Conservation (phyloP, 2,329 filamentous ascomycete genomes). For the Chrysosporium keratinophilum region DNA sequence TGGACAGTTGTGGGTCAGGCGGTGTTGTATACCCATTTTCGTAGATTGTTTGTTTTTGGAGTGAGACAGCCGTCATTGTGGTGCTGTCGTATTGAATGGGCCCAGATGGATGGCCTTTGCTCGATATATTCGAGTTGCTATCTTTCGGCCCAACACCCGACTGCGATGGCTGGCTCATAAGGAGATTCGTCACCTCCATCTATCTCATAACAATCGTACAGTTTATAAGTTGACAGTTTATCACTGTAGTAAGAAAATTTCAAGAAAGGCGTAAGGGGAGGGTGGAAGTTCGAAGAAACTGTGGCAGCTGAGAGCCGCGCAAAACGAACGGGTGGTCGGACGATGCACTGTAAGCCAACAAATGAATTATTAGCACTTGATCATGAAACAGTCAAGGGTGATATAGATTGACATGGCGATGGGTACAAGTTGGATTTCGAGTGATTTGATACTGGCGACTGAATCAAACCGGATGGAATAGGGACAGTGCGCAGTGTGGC, state of each 20-base stretch:
- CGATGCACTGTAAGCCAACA: not conserved
- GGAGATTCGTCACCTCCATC: slow-evolving; percentile 17
- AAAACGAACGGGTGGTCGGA: not conserved
- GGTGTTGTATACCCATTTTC: slow-evolving; percentile 28
- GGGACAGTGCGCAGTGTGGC: not conserved
- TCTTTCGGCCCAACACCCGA: not conserved
- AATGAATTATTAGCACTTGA: not conserved
- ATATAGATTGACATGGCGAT: not conserved
- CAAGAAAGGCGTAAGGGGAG: not conserved
- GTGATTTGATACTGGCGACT: not conserved
- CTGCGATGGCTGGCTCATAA: slow-evolving; percentile 12
- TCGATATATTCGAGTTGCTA: not conserved
- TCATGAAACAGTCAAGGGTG: not conserved
- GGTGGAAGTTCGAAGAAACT: slow-evolving; percentile 1
- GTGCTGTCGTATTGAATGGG: slow-evolving; percentile 18
- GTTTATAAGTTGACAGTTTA: not conserved
- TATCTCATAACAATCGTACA: slow-evolving; percentile 14
- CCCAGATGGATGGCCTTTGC: slow-evolving; percentile 22
- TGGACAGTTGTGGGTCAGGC: slow-evolving; percentile 25
- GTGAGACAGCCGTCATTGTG: slow-evolving; percentile 22
- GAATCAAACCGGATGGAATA: not conserved
- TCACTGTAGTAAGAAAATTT: not conserved
- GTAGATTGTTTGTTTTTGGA: slow-evolving; percentile 27
- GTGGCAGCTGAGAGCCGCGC: not conserved
- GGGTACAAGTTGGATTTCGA: not conserved